phyloP scores from a whole-genome alignment of 345 rosid genomes.

The Alliaria petiolata region DNA sequence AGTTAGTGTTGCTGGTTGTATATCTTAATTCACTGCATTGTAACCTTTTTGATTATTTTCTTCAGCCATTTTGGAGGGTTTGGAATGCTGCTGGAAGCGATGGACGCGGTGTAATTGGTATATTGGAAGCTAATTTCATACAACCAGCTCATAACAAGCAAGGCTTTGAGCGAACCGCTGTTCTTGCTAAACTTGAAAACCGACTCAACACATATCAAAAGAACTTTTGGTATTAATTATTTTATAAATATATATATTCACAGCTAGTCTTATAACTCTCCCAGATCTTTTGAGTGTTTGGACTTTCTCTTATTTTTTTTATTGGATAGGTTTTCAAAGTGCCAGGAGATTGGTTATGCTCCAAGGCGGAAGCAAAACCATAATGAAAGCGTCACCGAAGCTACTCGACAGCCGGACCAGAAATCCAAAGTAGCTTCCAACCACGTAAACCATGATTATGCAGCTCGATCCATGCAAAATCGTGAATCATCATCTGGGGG shows the following conservation, averaged over 20 bases:
- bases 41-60: background rate
- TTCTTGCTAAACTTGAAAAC: constrained; percentile 54
- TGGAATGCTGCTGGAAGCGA: constrained; percentile 86
- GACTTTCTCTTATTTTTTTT: background rate
- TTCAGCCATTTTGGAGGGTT: constrained; percentile 84
- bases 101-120: constrained; percentile 83
- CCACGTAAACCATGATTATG: background rate
- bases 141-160: constrained; percentile 90
- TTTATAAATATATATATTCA: background rate
- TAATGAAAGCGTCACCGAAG: background rate
- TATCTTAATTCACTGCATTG: background rate
- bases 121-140: constrained; percentile 72
- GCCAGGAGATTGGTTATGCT: constrained; percentile 71
- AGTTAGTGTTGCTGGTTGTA: background rate
- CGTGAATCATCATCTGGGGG: background rate
- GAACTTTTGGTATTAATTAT: constrained; percentile 49
- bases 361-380: constrained; percentile 31
- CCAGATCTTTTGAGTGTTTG: background rate
- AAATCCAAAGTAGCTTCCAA: background rate
- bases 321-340: constrained; percentile 41
- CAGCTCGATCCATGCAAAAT: background rate
- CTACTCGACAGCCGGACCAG: background rate
- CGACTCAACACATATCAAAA: constrained; percentile 46
- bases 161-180: constrained; percentile 68
- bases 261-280: background rate